Evolutionary conservation across 495 filamentous ascomycete species (phyloP).

Genomic region (Tirmania nivea): DNA sequence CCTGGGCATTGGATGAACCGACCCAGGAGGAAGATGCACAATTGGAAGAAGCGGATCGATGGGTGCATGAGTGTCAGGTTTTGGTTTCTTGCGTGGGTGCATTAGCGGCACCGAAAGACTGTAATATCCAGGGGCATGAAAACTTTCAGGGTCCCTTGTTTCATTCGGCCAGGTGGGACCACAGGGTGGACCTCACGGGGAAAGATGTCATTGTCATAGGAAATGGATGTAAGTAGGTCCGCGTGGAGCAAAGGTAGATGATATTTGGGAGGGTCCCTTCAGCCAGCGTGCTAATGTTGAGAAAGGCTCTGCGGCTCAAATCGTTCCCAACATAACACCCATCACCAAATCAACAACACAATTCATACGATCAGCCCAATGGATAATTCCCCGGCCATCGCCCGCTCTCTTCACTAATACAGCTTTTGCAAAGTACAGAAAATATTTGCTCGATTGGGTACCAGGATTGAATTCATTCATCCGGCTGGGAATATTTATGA

Average conservation of each 20-base stretch:
- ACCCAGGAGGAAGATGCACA: constrained; percentile 9
- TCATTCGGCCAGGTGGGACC: constrained; percentile 33
- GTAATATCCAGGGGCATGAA: constrained; percentile 25
- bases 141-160: constrained; percentile 29
- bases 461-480: not conserved
- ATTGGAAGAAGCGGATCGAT: constrained; percentile 9
- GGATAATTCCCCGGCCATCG: constrained; percentile 23
- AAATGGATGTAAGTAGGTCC: constrained; percentile 19
- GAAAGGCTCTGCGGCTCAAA: constrained; percentile 26
- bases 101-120: constrained; percentile 26
- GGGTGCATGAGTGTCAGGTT: constrained; percentile 30
- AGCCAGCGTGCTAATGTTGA: not conserved
- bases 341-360: constrained; percentile 36
- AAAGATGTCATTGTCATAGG: constrained; percentile 35
- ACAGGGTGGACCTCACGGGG: constrained; percentile 26
- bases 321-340: constrained; percentile 19
- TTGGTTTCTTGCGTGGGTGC: constrained; percentile 35
- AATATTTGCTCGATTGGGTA: not conserved
- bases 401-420: constrained; percentile 22
- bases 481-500: not conserved
- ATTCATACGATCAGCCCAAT: constrained; percentile 40
- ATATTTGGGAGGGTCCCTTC: no score
- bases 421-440: constrained; percentile 17
- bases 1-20: constrained; percentile 5
- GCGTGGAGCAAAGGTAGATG: not conserved